A percentile compares a stretch with the other conserved stretches of the same genome.
Conservation (phyloP, 2,329 filamentous ascomycete genomes). For the Elsinoe fawcettii region DNA sequence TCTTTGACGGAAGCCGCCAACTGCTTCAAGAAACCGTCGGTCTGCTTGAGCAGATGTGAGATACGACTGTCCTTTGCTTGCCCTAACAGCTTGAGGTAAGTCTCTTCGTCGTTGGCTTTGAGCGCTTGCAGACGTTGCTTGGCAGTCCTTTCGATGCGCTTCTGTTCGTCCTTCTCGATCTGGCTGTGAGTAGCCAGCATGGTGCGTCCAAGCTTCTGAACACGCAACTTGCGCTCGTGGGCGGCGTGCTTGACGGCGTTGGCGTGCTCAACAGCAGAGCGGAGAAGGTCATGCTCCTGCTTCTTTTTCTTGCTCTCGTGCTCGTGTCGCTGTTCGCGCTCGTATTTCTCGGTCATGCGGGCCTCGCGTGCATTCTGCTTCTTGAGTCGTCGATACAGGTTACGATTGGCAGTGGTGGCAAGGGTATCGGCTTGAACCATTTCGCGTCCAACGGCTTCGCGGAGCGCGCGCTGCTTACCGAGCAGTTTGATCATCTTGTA, state of each 20-base stretch:
- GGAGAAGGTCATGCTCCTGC: constrained; percentile 88
- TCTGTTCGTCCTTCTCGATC: constrained; percentile 99
- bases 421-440: constrained; percentile 96
- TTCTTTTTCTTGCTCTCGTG: constrained; percentile 95
- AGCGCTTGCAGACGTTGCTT: constrained; percentile 99
- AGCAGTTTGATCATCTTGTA: constrained; percentile 87
- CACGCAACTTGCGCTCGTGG: constrained; percentile 60
- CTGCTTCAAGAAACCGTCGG: constrained; percentile 93
- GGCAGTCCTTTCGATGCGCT: constrained; percentile 90
- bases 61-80: constrained; percentile 99
- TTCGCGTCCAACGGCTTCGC: constrained; percentile 78
- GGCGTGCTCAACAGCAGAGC: constrained; percentile 75
- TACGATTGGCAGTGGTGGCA: constrained; percentile 92
- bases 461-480: constrained; percentile 76
- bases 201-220: constrained; percentile 77
- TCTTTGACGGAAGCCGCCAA: constrained; percentile 89
- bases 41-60: constrained; percentile 91
- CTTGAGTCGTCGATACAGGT: constrained; percentile 87
- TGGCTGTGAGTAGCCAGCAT: constrained; percentile 88
- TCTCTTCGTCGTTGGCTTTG: constrained; percentile 98
- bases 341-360: constrained; percentile 94
- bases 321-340: constrained; percentile 96
- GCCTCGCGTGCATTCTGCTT: constrained; percentile 94
- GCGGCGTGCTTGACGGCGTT: constrained; percentile 66
- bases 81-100: constrained; percentile 93